These are phyloP conservation scores for Clarireedia homoeocarpa DNA, from an alignment of 2,329 filamentous ascomycete species.

Conservation along the genomic window DNA sequence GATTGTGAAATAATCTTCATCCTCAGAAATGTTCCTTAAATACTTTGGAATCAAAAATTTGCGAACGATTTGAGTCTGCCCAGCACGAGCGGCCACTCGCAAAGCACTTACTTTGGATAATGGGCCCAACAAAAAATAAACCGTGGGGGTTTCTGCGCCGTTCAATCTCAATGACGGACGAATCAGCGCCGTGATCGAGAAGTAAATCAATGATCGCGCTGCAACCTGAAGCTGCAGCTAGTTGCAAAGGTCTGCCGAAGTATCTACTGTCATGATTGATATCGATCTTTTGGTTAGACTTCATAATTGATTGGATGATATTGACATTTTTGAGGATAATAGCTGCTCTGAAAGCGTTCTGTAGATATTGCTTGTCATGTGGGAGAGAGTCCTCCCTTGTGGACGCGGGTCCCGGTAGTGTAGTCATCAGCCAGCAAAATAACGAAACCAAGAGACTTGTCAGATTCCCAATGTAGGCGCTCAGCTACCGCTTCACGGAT, in stretches of 20 bases:
- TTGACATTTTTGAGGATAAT: background rate
- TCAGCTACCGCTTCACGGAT: background rate
- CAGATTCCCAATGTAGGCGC: background rate
- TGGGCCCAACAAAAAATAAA: background rate
- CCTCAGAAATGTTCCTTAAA: no score
- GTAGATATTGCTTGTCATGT: background rate
- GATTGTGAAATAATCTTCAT: no score
- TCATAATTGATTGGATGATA: background rate
- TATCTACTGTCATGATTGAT: background rate
- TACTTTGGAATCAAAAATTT: background rate
- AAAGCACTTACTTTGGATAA: background rate
- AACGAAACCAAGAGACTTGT: background rate
- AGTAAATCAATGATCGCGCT: background rate
- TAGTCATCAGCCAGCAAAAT: no score
- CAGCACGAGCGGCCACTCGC: background rate
- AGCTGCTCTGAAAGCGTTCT: background rate
- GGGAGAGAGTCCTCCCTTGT: background rate
- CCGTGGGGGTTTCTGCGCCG: background rate
- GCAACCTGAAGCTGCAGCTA: background rate
- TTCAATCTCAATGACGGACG: background rate
- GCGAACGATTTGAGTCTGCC: background rate
- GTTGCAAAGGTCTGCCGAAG: background rate
- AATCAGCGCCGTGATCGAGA: background rate
- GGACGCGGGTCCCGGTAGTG: no score
- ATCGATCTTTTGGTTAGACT: background rate